Base-by-base conservation (phyloP, 163 green algal species). In the Chlamydomonas reinhardtii region DNA sequence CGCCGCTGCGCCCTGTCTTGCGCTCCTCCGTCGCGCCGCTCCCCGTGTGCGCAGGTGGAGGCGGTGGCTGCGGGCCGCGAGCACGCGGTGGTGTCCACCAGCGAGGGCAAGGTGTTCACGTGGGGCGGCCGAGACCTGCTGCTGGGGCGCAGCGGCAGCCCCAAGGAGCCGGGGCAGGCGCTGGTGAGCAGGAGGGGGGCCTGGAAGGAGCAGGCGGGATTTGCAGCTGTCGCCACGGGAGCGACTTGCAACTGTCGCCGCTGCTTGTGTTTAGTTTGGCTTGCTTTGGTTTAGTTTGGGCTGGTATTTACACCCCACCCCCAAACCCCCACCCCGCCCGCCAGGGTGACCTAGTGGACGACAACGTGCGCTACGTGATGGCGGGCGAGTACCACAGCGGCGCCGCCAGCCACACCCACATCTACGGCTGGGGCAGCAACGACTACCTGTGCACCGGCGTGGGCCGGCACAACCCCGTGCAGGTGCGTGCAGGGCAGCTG, bases 341-440 rank as follows among this genome's bases (percentile, higher is more conserved):
- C 0, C 61, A 74, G 48, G 90, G 90, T 15, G 92, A 68, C 1
- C 66, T 94, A 69, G 74, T 37, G 12, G 70, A 62, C 19, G 78
- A 91, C 37, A 82, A 78, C 15, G 74, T 94, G 20, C 34, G 71
- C 31, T 85, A 84, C 79, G 91, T 92, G 52, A 89, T 86, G 2
- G 91, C 88, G 32, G 92, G 92, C 25, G 92, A 95, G 92, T 95
- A 95, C 92, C 93, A 90, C 81, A 93, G 89, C 39, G 72, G 92
- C 27, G 92, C 92, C 31, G 90, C 89, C 19, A 91, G 87, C 17
- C 59, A 65, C 14, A 69, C 43, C 48, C 68, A 64, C 1, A 37
- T 93, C 5, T 94, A 91, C 83, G 91, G 86, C 29, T 94, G 86
- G 88, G 92, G 92, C 69, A 76, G 35, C 85, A 93, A 93, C 74